Evolutionary conservation across 2,329 filamentous ascomycete species (phyloP).

Genomic region (Phaeosphaeria sp.): DNA sequence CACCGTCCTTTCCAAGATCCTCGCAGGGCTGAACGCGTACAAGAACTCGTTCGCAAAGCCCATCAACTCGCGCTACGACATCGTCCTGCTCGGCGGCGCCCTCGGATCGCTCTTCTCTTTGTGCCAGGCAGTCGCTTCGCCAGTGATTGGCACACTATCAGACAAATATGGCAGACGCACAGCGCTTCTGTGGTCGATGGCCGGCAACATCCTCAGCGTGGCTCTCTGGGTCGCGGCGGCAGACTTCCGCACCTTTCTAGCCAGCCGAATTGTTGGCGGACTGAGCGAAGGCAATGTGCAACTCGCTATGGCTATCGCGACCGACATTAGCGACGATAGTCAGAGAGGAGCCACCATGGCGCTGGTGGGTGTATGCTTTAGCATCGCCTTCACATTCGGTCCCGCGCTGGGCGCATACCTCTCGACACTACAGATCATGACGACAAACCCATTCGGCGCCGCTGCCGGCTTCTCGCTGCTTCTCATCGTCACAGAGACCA

Average conservation of each 20-base stretch:
- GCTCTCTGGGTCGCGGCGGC: slow-evolving; percentile 92
- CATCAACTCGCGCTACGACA: slow-evolving; percentile 96
- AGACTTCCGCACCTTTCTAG: slow-evolving; percentile 94
- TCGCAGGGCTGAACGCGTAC: slow-evolving; percentile 88
- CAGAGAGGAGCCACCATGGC: slow-evolving; percentile 93
- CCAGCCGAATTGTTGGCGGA: slow-evolving; percentile 90
- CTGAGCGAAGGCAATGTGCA: slow-evolving; percentile 97
- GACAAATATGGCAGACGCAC: slow-evolving; percentile 87
- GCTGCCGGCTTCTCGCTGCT: slow-evolving; percentile 87
- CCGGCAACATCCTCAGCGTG: slow-evolving; percentile 90
- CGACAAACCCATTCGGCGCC: slow-evolving; percentile 90
- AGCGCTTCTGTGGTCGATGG: slow-evolving; percentile 89
- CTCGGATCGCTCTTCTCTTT: slow-evolving; percentile 93
- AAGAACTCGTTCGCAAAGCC: slow-evolving; percentile 91
- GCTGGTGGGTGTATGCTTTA: slow-evolving; percentile 94
- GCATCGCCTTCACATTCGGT: slow-evolving; percentile 95
- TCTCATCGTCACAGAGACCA: slow-evolving; percentile 84
- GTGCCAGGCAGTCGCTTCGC: slow-evolving; percentile 89
- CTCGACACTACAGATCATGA: slow-evolving; percentile 76
- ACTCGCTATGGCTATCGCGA: slow-evolving; percentile 93
- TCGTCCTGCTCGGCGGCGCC: slow-evolving; percentile 91
- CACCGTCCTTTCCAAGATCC: slow-evolving; percentile 79
- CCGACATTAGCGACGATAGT: slow-evolving; percentile 88
- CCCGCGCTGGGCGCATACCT: slow-evolving; percentile 90
- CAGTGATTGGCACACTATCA: slow-evolving; percentile 86